phyloP scores from a whole-genome alignment of 1,139 yeast genomes.

The Saccharomyces hybrid region DNA sequence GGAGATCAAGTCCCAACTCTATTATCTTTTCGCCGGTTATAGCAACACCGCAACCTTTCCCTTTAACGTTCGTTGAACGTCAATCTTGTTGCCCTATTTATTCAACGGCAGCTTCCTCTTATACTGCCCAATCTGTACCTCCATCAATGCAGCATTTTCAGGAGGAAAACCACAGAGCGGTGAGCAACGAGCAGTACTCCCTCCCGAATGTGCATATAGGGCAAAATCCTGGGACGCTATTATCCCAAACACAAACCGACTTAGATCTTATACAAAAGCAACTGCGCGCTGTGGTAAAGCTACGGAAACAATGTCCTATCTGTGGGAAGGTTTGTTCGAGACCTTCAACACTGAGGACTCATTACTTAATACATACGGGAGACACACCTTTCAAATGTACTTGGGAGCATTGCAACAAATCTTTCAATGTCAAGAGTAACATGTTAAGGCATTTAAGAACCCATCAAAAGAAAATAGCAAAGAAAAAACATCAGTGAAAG shows the following conservation, averaged over 20 bases:
- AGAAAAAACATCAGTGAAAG: slow-evolving; percentile 3
- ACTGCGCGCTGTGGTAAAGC: slow-evolving; percentile 3
- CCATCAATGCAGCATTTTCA: neutral
- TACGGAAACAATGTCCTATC: slow-evolving; percentile 42
- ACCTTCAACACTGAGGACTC: slow-evolving; percentile 78
- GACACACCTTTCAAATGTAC: slow-evolving; percentile 74
- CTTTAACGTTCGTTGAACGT: neutral
- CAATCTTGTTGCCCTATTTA: neutral
- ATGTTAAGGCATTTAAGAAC: slow-evolving; percentile 70
- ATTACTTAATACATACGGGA: slow-evolving; percentile 80
- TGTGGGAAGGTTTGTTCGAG: slow-evolving; percentile 78
- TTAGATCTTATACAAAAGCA: neutral
- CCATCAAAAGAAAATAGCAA: slow-evolving; percentile 35
- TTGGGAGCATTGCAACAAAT: slow-evolving; percentile 62
- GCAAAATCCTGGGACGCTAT: neutral
- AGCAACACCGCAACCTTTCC: neutral
- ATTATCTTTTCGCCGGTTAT: neutral
- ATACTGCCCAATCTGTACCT: neutral
- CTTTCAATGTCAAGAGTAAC: slow-evolving; percentile 75
- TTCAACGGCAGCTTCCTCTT: neutral
- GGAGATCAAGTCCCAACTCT: neutral
- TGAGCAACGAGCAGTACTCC: neutral
- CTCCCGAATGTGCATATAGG: neutral
- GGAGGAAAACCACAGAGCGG: neutral
- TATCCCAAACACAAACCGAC: neutral